phyloP scores from a whole-genome alignment of 768 basidiomycete species.

The Russula ochroleuca region DNA sequence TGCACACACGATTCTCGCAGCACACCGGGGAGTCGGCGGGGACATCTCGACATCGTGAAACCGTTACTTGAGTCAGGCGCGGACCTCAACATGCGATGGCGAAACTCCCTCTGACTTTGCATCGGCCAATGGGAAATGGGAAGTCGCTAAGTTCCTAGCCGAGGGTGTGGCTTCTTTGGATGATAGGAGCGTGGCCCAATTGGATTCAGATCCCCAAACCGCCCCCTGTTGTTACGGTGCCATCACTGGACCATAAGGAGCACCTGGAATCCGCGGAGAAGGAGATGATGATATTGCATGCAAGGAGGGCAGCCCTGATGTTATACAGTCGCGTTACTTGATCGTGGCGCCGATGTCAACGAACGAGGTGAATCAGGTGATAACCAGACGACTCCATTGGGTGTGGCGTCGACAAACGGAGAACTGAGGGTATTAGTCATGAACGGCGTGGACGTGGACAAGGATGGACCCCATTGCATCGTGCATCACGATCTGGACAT shows the following conservation, averaged over 20 bases:
- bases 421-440: background rate
- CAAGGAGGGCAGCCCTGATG: background rate
- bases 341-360: background rate
- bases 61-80: background rate
- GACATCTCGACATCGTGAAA: background rate
- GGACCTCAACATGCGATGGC: background rate
- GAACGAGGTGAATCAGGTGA: background rate
- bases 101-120: background rate
- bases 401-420: background rate
- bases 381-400: background rate
- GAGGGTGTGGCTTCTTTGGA: background rate
- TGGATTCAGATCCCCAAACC: background rate
- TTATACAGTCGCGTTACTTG: background rate
- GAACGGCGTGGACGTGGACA: background rate
- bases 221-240: too few species aligned
- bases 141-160: background rate
- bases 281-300: background rate
- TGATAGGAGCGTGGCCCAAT: background rate
- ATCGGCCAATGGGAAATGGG: background rate
- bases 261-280: background rate
- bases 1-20: too few species aligned
- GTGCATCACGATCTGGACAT: background rate
- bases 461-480: background rate
- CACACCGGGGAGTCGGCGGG: too few species aligned
- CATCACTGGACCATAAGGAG: background rate